Evolutionary conservation across 2,329 filamentous ascomycete genomes (phyloP), one percentile per base, ranked within the genome.

Genomic region (Aaosphaeria pasadenensis): DNA sequence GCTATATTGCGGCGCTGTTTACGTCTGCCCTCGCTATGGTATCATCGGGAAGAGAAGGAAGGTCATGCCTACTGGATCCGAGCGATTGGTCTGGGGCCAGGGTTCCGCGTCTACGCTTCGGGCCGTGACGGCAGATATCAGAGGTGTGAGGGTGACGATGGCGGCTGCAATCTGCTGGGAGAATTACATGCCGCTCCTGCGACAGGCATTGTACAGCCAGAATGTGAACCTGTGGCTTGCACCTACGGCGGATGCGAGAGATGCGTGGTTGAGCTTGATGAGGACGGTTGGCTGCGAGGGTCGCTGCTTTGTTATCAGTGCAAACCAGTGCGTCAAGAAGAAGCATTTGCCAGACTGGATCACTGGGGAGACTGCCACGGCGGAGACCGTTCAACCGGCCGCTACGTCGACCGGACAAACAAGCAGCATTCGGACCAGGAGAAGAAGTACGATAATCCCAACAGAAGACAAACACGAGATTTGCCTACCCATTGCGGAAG

Each of bases 91-190:
- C 49, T 96, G 91, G 91, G 90, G 88, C 0, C 89, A 95, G 66
- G 91, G 91, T 38, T 86, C 85, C 2, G 83, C 91, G 0, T 82
- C 82, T 0, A 94, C 89, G 4, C 79, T 96, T 30, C 83, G 83
- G 53, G 91, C 91, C 4, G 83, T 96, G 1, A 86, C 83, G 29
- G 91, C 90, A 1, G 82, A 77, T 28, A 90, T 96, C 66, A 86
- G 86, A 51, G 90, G 89, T 43, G 82, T 91, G 2, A 84, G 83
- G 54, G 73, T 96, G 51, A 92, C 89, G 48, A 80, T 96, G 50
- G 91, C 87, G 0, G 85, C 88, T 3, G 92, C 91, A 4, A 95
- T 97, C 56, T 96, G 91, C 76, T 96, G 91, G 91, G 91, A 97
- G 70, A 96, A 89, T 69, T 95, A 92, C 73, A 96, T 96, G 91